Base-by-base conservation (phyloP, 768 basidiomycete species). In the Phanerodontia chrysosporium region DNA sequence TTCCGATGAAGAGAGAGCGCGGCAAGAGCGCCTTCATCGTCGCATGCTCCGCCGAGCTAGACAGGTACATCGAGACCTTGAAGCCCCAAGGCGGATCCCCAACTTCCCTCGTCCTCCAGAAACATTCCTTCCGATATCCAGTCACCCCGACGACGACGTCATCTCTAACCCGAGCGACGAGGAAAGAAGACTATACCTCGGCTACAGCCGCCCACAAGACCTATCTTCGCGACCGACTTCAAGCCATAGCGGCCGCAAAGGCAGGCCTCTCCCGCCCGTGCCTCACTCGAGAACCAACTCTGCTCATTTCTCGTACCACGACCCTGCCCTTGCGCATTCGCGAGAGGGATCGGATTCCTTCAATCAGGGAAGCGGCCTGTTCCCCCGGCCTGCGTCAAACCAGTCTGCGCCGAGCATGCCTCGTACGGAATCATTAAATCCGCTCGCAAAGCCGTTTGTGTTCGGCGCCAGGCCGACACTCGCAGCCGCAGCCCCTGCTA, bases 81-180 rank as follows among this genome's bases (percentile, higher is more conserved):
- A 89, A 69, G 78, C 64, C 29, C 90, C 89, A 8, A 82, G 90
- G 52, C 81, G 88, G 30, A 63, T 92, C 42, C 90, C 91, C 39
- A 83, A 87, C 52, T 93, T 93, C 78, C 90, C 90, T 65, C 83
- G 80, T 25, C 91, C 91, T 18, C 90, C 91, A 0, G 75, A 80
- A 25, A 81, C 76, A 35, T 67, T 82, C 59, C 35, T 61, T 22
- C 30, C 49, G 42, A 60, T 73, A 73, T 28, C 69, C 66, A 53
- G 66, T 59, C 16, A 42, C 30, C 65, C 59, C 18, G 77, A 80
- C 6, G 83, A 85, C 53, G 92, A 94, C 64, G 76, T 92, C 62
- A 82, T 91, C 28, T 93, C 92, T 32, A 94, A 94, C 70, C 92
- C 92, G 1, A 92, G 90, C 64, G 92, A 94, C 60, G 91, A 93